Conservation (phyloP, 768 basidiomycete species). For the Leccinum subtestaceum region DNA sequence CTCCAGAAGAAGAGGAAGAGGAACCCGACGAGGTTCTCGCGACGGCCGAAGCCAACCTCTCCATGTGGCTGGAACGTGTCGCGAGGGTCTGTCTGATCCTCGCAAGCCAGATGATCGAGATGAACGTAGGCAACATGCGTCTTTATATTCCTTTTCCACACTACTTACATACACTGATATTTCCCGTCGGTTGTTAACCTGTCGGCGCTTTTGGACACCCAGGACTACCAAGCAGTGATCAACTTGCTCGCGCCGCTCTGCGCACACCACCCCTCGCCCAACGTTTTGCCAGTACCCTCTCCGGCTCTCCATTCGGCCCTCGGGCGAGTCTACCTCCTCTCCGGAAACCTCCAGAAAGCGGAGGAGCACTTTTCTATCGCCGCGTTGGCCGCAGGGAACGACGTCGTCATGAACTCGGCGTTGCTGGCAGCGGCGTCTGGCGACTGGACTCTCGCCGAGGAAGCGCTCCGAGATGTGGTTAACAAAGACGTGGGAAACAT, state of each 20-base stretch:
- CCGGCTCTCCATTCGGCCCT: conserved; percentile 65
- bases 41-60: conserved; percentile 35
- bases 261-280: conserved; percentile 29
- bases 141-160: background rate
- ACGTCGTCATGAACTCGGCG: conserved; percentile 62
- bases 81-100: conserved; percentile 74
- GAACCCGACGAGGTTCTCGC: conserved; percentile 18
- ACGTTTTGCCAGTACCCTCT: conserved; percentile 31
- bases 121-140: conserved; percentile 55
- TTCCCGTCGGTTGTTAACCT: background rate
- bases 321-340: conserved; percentile 72
- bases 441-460: conserved; percentile 58
- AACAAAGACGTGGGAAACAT: conserved; percentile 57
- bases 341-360: conserved; percentile 62
- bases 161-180: background rate
- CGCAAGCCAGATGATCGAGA: conserved; percentile 79
- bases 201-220: background rate
- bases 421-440: conserved; percentile 67
- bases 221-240: conserved; percentile 49
- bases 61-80: conserved; percentile 85
- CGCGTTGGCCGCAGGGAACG: conserved; percentile 41
- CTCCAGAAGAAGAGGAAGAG: conserved; percentile 4
- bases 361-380: conserved; percentile 48
- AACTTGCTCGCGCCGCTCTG: conserved; percentile 69
- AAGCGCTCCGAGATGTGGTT: conserved; percentile 43